Base-by-base conservation (phyloP, 306 rosid genomes). In the Senna tora region DNA sequence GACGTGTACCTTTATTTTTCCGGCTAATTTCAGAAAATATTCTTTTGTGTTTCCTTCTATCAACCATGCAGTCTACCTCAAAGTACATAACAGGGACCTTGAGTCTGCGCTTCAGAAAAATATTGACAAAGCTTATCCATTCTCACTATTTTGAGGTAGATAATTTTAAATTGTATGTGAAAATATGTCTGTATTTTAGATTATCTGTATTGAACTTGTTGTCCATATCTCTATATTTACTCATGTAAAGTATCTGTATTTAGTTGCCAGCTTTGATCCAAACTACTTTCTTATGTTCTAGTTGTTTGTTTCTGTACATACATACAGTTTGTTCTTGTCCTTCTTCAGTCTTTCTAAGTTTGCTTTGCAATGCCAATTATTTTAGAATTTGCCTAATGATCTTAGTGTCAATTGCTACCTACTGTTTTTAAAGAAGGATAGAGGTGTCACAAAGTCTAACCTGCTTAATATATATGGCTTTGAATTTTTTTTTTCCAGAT, bases 131-230 rank as follows among this genome's bases (percentile, higher is more conserved):
- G 74, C 91, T 88, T 62, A 88, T 95, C 67, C 99, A 95, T 78
- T 77, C 96, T 71, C 95, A 91, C 80, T 95, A 95, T 87, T 95
- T 95, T 84, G 87, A 91, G 99, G 99, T 93, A 87, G 28, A 72
- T 54, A 7, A 57, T 55, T 70, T 81, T 60, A 54, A 41, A 64
- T 50, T 67, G 42, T 38, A 21, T 20, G 56, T 65, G 50, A 64
- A 58, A 33, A 21, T 28, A 65, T 59, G 51, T 43, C 46, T 69
- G 65, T 56, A 58, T 54, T 70, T 32, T 59, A 38, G 17, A 14
- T 21, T 65, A 7, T 62, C 4, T 42, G 41, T 11, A 2, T 43
- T 72, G 77, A 72, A 60, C 50, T 51, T 30, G 65, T 47, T 7
- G n/a, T 77, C 33, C 71, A 36, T 65, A 47, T 73, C 57, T 67